Base-by-base conservation (phyloP, 2,329 filamentous ascomycete genomes). In the Fusarium chaquense region DNA sequence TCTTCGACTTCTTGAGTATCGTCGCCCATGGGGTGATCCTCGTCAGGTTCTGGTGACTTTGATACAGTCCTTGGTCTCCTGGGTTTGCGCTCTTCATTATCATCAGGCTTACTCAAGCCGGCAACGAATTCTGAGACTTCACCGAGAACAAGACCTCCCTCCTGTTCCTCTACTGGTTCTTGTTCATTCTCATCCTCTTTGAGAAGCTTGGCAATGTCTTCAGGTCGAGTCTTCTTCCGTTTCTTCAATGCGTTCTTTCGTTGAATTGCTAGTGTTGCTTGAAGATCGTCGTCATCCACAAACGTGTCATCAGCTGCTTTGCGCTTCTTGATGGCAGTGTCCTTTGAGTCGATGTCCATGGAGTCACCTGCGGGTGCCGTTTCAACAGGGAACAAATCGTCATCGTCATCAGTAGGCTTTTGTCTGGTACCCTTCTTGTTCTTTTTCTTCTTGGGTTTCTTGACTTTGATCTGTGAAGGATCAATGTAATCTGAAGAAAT, bases 61-160 rank as follows among this genome's bases (percentile, higher is more conserved):
- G 68, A 81, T 67, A 40, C 66, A 18, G 69, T 55, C 53, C 68
- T 76, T 33, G 79, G 78, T 75, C 79, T 85, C 75, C 77, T 84
- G 68, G 75, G 86, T 81, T 79, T 91, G 81, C 76, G 86, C 16
- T 85, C 83, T 58, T 87, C 85, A 5, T 85, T 82, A 10, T 85
- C 83, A 22, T 84, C 86, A 16, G 90, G 88, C 62, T 91, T 91
- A 76, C 91, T 91, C 58, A 99, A 81, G 57, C 93, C 93, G 28
- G 94, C 91, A 32, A 99, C 92, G 74, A 99, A 99, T 74, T 97
- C 94, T 0, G 94, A 94, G 1, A 95, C 97, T 77, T 98, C 96
- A 65, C 98, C 95, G 60, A 99, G 94, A n/a, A 98, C 87, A 3
- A 99, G 83, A 2, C 94, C 95, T 32, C 81, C 82, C 4, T 74